phyloP scores from a whole-genome alignment of 805 yeast species.

The Candida chilensis region DNA sequence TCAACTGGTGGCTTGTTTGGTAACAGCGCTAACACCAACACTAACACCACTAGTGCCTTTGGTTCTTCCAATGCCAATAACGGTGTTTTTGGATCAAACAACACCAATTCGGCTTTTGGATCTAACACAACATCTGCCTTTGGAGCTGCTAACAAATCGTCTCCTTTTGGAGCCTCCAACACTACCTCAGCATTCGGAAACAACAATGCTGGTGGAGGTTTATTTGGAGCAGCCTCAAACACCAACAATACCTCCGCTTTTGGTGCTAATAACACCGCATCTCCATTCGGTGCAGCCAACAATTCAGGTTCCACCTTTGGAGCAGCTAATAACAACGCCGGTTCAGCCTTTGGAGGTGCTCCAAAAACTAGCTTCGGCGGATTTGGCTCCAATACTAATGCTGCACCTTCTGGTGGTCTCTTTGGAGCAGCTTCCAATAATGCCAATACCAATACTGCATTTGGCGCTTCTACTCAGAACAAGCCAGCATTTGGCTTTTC shows the following conservation, averaged over 20 bases:
- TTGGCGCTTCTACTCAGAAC: constrained; percentile 11
- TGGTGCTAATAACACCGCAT: constrained; percentile 14
- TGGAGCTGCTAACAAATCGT: constrained; percentile 8
- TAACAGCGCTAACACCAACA: constrained; percentile 10
- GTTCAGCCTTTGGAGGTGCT: constrained; percentile 5
- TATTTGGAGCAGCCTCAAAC: constrained; percentile 19
- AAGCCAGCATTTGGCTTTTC: constrained; percentile 13
- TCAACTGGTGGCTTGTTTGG: constrained; percentile 27
- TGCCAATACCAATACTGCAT: constrained; percentile 7
- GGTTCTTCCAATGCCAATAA: constrained; percentile 12
- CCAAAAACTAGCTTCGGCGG: constrained; percentile 2
- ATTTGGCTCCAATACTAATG: constrained; percentile 7
- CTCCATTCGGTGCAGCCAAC: constrained; percentile 32
- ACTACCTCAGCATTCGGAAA: constrained; percentile 5
- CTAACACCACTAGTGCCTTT: constrained; percentile 8
- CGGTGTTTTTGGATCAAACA: constrained; percentile 14
- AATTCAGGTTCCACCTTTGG: constrained; percentile 17
- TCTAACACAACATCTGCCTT: constrained; percentile 4
- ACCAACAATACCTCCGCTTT: constrained; percentile 11
- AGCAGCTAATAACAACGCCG: constrained; percentile 14
- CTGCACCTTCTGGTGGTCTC: constrained; percentile 15
- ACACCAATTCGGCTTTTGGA: constrained; percentile 7
- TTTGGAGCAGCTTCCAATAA: constrained; percentile 15
- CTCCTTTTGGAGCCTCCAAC: constrained; percentile 14
- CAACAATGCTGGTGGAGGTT: constrained; percentile 7